Conservation (phyloP, 345 rosid genomes). For the Erodium maritimum region DNA sequence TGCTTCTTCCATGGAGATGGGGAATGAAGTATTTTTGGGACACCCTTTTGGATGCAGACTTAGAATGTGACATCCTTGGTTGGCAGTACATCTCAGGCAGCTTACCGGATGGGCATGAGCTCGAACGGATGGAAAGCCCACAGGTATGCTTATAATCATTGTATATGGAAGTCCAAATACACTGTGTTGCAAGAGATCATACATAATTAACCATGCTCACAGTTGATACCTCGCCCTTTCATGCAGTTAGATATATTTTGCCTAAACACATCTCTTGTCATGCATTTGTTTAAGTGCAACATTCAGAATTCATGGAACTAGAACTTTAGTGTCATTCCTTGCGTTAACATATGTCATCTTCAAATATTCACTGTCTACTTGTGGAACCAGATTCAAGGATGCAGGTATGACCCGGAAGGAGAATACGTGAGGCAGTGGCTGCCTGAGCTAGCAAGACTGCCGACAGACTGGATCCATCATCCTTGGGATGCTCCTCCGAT, state of each 20-base stretch:
- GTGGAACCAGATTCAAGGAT: conserved; percentile 60
- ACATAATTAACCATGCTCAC: neutral
- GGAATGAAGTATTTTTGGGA: conserved; percentile 98
- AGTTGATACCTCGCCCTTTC: too few species aligned
- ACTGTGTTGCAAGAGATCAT: neutral
- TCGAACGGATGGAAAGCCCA: conserved; percentile 77
- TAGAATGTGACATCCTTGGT: conserved; percentile 78
- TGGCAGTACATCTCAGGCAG: conserved; percentile 97
- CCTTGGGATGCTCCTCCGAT: conserved; percentile 74
- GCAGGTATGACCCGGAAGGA: conserved; percentile 66
- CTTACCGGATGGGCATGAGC: conserved; percentile 89
- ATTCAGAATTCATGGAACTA: neutral
- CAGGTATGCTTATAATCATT: conserved; percentile 36
- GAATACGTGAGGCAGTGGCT: conserved; percentile 86
- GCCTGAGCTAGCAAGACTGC: conserved; percentile 85
- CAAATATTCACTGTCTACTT: too few species aligned
- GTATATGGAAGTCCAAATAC: neutral
- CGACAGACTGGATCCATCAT: conserved; percentile 87
- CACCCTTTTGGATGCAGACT: conserved; percentile 83
- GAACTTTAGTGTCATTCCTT: neutral
- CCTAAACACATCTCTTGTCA: neutral
- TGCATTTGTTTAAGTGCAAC: neutral
- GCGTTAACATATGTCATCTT: too few species aligned
- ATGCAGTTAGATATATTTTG: too few species aligned
- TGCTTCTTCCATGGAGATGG: conserved; percentile 94